Evolutionary conservation across 495 filamentous ascomycete species (phyloP).

Genomic region (Penicillium cinerascens): DNA sequence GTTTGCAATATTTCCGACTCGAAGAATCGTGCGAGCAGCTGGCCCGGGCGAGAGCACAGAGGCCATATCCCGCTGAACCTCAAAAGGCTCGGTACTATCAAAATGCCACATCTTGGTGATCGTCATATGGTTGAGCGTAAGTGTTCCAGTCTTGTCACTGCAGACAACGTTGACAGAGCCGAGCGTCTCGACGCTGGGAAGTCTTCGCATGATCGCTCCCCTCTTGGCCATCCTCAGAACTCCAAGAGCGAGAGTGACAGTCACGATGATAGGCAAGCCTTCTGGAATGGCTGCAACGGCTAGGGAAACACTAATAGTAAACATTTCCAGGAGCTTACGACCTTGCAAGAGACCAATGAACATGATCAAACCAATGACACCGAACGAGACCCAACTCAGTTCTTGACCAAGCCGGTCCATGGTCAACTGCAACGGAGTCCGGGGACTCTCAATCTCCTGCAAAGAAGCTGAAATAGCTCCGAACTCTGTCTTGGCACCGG

Average conservation of each 20-base stretch:
- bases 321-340: conserved; percentile 86
- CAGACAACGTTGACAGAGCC: conserved; percentile 98
- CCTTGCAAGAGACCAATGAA: conserved; percentile 85
- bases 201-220: conserved; percentile 88
- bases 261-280: conserved; percentile 96
- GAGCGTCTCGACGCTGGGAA: conserved; percentile 96
- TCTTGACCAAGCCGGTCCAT: conserved; percentile 96
- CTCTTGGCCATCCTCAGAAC: conserved; percentile 93
- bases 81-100: conserved; percentile 63
- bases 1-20: conserved; percentile 94
- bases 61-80: conserved; percentile 68
- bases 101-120: conserved; percentile 96
- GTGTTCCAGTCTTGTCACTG: conserved; percentile 95
- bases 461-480: conserved; percentile 92
- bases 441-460: conserved; percentile 88
- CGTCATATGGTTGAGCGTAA: conserved; percentile 98
- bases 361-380: conserved; percentile 88
- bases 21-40: conserved; percentile 72
- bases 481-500: conserved; percentile 89
- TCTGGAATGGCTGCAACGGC: conserved; percentile 97
- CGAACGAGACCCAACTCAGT: conserved; percentile 92
- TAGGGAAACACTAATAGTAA: conserved; percentile 94
- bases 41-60: conserved; percentile 58
- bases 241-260: conserved; percentile 89
- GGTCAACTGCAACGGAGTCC: conserved; percentile 89